These are phyloP conservation scores for Fusarium papillatum DNA, from an alignment of 2,329 filamentous ascomycete species.

Conservation along the genomic window DNA sequence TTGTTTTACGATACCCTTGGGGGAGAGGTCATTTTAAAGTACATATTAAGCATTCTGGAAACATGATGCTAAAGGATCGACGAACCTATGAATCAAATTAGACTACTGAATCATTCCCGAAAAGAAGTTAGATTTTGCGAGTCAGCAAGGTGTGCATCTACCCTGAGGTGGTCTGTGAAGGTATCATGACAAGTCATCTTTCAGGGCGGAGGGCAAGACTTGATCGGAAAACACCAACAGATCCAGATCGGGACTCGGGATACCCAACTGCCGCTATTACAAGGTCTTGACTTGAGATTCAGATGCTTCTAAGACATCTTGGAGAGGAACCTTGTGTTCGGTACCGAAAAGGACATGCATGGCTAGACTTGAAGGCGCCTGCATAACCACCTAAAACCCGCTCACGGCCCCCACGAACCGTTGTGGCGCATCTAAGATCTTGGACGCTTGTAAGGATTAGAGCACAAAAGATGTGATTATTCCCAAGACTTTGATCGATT, in stretches of 20 bases:
- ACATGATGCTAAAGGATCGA: background rate
- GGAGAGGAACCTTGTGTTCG: background rate
- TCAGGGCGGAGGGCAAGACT: background rate
- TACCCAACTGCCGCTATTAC: background rate
- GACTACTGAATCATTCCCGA: background rate
- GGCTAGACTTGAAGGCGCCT: background rate
- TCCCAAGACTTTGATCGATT: background rate
- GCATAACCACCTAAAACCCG: background rate
- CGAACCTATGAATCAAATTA: background rate
- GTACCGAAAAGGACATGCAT: background rate
- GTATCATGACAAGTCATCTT: background rate
- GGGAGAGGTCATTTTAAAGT: background rate
- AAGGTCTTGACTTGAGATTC: background rate
- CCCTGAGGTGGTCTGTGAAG: background rate
- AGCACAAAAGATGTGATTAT: background rate
- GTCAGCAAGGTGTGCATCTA: background rate
- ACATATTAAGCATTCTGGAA: background rate
- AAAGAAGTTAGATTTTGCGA: background rate
- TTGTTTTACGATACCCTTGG: conserved; percentile 32
- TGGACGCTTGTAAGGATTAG: conserved; percentile 5
- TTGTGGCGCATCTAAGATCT: conserved; percentile 12
- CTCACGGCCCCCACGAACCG: background rate
- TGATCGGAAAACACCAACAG: background rate
- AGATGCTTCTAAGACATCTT: background rate
- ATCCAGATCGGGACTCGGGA: background rate